Evolutionary conservation across 176 grass and related monocot genomes (phyloP).

Genomic region (Oryza rufipogon): DNA sequence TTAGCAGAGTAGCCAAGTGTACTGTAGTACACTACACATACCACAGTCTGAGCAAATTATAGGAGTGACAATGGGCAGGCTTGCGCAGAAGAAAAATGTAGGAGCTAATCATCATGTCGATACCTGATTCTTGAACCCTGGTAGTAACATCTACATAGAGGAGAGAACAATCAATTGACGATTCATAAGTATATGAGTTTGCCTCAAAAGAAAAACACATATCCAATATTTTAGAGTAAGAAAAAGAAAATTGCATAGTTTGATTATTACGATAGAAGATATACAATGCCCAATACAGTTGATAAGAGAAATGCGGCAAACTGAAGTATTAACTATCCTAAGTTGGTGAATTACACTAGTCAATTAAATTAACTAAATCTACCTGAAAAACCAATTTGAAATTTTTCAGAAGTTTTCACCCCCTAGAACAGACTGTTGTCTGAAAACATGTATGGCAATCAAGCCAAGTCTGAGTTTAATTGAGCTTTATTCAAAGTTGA

Average conservation of each 20-base stretch:
- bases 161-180: not conserved
- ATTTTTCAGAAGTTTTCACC: not conserved
- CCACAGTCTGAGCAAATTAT: not conserved
- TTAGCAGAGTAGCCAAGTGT: not conserved
- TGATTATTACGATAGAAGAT: not conserved
- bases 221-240: not conserved
- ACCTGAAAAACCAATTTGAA: not conserved
- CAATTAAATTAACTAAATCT: not conserved
- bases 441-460: not conserved
- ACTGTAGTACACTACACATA: not conserved
- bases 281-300: not conserved
- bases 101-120: not conserved
- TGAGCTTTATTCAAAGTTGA: not conserved
- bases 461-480: not conserved
- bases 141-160: not conserved
- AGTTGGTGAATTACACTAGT: not conserved
- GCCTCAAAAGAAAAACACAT: not conserved
- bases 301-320: not conserved
- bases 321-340: not conserved
- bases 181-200: not conserved
- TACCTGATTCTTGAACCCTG: not conserved
- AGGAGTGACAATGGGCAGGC: not conserved
- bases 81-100: not conserved
- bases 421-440: not conserved
- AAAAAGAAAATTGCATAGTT: not conserved